Percentiles rank a stretch among this genome's conserved stretches.
Evolutionary conservation across 108 stramenopile species (phyloP).

Genomic region (Skeletonema menzelii): DNA sequence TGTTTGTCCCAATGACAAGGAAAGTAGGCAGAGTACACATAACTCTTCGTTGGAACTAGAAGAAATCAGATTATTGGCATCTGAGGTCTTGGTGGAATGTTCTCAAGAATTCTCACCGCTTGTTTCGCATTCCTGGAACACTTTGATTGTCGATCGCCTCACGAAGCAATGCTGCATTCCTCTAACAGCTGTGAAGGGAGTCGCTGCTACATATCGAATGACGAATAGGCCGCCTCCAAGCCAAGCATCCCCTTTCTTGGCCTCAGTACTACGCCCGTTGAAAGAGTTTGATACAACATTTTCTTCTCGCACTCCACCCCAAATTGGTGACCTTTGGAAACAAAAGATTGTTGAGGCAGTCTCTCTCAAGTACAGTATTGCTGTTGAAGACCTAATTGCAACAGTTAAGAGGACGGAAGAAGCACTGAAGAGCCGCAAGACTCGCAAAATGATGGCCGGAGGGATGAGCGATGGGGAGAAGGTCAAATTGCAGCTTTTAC

Average conservation of each 20-base stretch:
- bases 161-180: slow-evolving; percentile 73
- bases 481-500: slow-evolving; percentile 81
- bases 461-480: slow-evolving; percentile 92
- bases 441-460: slow-evolving; percentile 70
- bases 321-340: slow-evolving; percentile 75
- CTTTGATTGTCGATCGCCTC: slow-evolving; percentile 70
- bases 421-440: slow-evolving; percentile 72
- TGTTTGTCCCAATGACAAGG: slow-evolving; percentile 39
- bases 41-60: slow-evolving; percentile 37
- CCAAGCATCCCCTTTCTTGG: slow-evolving; percentile 81
- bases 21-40: slow-evolving; percentile 17
- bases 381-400: slow-evolving; percentile 79
- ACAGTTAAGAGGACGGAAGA: slow-evolving; percentile 87
- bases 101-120: slow-evolving; percentile 68
- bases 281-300: slow-evolving; percentile 73
- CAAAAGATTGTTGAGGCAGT: slow-evolving; percentile 55
- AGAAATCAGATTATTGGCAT: slow-evolving; percentile 52
- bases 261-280: slow-evolving; percentile 74
- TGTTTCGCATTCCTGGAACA: slow-evolving; percentile 74
- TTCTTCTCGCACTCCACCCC: slow-evolving; percentile 68
- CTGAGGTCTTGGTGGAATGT: slow-evolving; percentile 67
- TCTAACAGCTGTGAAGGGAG: slow-evolving; percentile 85
- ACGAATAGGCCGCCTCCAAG: slow-evolving; percentile 89
- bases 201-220: slow-evolving; percentile 92
- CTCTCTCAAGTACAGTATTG: slow-evolving; percentile 64